Percentiles rank a stretch among this genome's conserved stretches.
Evolutionary conservation across 2,329 filamentous ascomycete genomes (phyloP).

Genomic region (Colletotrichum spaethianum): DNA sequence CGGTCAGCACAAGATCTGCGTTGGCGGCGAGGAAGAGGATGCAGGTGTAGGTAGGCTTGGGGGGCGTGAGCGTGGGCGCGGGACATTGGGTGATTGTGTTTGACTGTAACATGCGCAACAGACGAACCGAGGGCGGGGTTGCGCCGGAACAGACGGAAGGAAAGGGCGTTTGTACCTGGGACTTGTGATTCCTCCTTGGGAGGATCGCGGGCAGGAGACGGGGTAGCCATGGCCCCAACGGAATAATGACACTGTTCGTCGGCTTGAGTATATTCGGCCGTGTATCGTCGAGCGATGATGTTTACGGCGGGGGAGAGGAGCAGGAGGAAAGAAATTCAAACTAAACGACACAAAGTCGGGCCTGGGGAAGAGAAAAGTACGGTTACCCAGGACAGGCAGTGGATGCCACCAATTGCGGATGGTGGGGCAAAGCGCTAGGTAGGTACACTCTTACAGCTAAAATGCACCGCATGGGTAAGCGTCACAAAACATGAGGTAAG

Average conservation of each 20-base stretch:
- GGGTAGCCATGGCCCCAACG: constrained; percentile 29
- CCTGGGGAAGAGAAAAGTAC: constrained; percentile 38
- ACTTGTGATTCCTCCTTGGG: constrained; percentile 15
- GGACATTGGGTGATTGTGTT: constrained; percentile 21
- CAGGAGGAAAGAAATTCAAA: constrained; percentile 38
- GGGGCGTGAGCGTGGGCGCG: not conserved
- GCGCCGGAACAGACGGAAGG: constrained; percentile 40
- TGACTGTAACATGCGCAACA: constrained; percentile 40
- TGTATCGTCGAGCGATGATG: not conserved
- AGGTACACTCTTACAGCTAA: constrained; percentile 8
- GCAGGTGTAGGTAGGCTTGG: constrained; percentile 9
- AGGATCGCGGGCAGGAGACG: constrained; percentile 31
- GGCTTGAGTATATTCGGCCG: not conserved
- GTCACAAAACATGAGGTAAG: constrained; percentile 10
- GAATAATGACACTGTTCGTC: not conserved
- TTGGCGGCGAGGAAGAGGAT: not conserved
- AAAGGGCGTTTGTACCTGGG: constrained; percentile 38
- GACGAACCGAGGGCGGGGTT: constrained; percentile 42
- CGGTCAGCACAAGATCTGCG: constrained; percentile 33
- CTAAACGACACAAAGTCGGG: constrained; percentile 33
- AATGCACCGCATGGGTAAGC: constrained; percentile 18
- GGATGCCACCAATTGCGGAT: constrained; percentile 42
- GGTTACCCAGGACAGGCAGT: constrained; percentile 34
- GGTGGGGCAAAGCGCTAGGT: constrained; percentile 36
- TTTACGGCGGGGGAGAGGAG: constrained; percentile 22